A percentile compares a stretch with the other conserved stretches of the same genome.
phyloP scores from a whole-genome alignment of 495 filamentous ascomycete genomes.

The Daldinia childiae region DNA sequence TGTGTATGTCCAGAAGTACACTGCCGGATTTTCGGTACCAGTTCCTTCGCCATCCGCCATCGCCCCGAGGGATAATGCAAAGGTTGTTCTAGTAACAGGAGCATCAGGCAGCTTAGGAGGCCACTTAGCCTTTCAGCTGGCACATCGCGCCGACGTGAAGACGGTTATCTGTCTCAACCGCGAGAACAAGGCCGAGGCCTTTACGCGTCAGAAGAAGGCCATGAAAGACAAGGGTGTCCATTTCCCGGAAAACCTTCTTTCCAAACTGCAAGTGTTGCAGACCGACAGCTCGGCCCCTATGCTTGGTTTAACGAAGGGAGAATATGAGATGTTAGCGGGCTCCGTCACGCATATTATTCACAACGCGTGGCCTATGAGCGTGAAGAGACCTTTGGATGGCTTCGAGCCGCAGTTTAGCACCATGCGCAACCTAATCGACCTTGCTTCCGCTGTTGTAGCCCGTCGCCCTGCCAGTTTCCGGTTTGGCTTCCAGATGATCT shows the following conservation, averaged over 20 bases:
- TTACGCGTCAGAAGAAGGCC: conserved; percentile 50
- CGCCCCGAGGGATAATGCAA: background rate
- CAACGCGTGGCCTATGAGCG: conserved; percentile 68
- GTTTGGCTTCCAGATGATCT: conserved; percentile 63
- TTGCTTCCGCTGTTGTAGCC: conserved; percentile 51
- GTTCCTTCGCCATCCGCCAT: background rate
- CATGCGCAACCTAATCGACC: conserved; percentile 58
- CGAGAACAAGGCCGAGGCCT: conserved; percentile 18
- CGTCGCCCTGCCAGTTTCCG: conserved; percentile 32
- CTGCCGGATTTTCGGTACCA: background rate
- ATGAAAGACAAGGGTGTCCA: conserved; percentile 47
- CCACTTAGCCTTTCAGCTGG: conserved; percentile 54
- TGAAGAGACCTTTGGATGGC: conserved; percentile 50
- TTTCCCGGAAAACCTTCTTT: conserved; percentile 32
- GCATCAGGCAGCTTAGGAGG: conserved; percentile 55
- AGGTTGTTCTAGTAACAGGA: conserved; percentile 60
- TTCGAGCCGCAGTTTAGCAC: conserved; percentile 62
- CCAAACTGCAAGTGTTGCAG: conserved; percentile 57
- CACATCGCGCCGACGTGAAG: conserved; percentile 45
- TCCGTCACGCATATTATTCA: conserved; percentile 66
- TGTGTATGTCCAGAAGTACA: background rate
- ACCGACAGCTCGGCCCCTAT: conserved; percentile 53
- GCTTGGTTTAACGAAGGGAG: conserved; percentile 55
- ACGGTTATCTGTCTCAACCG: conserved; percentile 61
- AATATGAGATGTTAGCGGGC: conserved; percentile 51